Base-by-base conservation (phyloP, 495 filamentous ascomycete genomes). In the Penicillium crystallinum region DNA sequence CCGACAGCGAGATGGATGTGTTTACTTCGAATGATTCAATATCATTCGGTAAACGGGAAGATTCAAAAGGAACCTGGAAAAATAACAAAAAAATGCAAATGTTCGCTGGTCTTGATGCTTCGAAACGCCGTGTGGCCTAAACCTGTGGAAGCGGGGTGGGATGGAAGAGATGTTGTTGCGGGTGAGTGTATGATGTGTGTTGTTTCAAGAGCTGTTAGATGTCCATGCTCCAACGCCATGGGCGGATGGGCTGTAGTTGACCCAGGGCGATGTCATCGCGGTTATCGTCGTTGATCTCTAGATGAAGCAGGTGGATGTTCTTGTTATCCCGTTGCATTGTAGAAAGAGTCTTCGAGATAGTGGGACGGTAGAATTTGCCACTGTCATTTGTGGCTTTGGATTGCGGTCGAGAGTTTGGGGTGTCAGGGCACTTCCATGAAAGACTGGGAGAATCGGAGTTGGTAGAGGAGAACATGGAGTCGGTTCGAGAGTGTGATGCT, bases 171-270 rank as follows among this genome's bases (percentile, higher is more conserved):
- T 17, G 37, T 18, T 42, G 33, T 41, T 2, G 27, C 49, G 44
- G 31, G 11, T 35, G 45, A 38, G 37, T 31, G 29, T 27, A 31
- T 30, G 34, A 9, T 4, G 29, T 12, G 22, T 30, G 5, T 18
- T 19, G 36, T 30, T 41, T 3, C 2, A 25, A 30, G 47, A 35
- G 45, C 17, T n/a, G 11, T 66, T 58, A 77, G 25, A 77, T 70
- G 46, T 77, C 73, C 71, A 77, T 75, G 49, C 73, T 77, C 73
- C 73, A 77, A 53, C 73, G 69, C 67, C 68, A 75, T 1, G 72
- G 72, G 21, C 69, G 70, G 41, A 72, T 59, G 33, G 58, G 69
- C 59, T 77, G 68, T 15, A 74, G 54, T 39, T 74, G 62, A 22
- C 71, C 71, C 38, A 69, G 34, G 9, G 49, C 67, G 33, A 75